phyloP scores from a whole-genome alignment of 108 stramenopile species.

The Skeletonema tropicum region DNA sequence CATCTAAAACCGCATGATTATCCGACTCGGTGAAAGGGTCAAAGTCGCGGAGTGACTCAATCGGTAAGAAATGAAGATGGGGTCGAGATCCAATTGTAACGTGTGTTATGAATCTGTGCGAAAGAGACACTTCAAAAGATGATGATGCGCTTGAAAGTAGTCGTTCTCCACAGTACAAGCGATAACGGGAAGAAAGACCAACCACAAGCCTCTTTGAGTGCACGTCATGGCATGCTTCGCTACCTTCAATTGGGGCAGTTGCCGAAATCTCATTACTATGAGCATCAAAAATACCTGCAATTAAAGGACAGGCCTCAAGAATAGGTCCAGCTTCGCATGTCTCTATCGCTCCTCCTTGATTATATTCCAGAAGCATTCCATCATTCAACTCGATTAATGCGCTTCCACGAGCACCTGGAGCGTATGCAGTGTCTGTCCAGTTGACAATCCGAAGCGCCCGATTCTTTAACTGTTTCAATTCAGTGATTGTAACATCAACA shows the following conservation, averaged over 20 bases:
- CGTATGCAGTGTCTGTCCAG: slow-evolving; percentile 62
- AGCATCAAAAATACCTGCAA: slow-evolving; percentile 63
- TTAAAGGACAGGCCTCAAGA: slow-evolving; percentile 86
- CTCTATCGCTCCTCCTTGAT: slow-evolving; percentile 31
- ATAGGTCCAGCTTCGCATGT: slow-evolving; percentile 66
- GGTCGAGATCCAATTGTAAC: slow-evolving; percentile 73
- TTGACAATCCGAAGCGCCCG: slow-evolving; percentile 65
- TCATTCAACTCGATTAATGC: slow-evolving; percentile 72
- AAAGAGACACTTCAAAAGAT: slow-evolving; percentile 64
- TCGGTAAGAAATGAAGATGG: slow-evolving; percentile 68
- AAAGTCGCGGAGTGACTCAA: slow-evolving; percentile 58
- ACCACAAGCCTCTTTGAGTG: slow-evolving; percentile 55
- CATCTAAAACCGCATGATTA: slow-evolving; percentile 61
- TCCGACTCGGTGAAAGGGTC: slow-evolving; percentile 87
- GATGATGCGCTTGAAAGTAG: slow-evolving; percentile 75
- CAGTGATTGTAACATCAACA: slow-evolving; percentile 35
- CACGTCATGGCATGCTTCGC: slow-evolving; percentile 17
- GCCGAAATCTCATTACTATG: slow-evolving; percentile 17
- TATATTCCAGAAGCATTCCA: slow-evolving; percentile 73
- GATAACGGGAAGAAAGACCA: slow-evolving; percentile 67
- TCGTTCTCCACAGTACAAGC: slow-evolving; percentile 82
- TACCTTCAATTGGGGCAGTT: slow-evolving; percentile 19
- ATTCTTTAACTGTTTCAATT: slow-evolving; percentile 52
- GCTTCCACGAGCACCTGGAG: slow-evolving; percentile 29
- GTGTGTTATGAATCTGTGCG: slow-evolving; percentile 72